These are phyloP conservation scores for Prillingera fragicola DNA, from an alignment of 1,284 basidiomycete genomes.

Conservation along the genomic window DNA sequence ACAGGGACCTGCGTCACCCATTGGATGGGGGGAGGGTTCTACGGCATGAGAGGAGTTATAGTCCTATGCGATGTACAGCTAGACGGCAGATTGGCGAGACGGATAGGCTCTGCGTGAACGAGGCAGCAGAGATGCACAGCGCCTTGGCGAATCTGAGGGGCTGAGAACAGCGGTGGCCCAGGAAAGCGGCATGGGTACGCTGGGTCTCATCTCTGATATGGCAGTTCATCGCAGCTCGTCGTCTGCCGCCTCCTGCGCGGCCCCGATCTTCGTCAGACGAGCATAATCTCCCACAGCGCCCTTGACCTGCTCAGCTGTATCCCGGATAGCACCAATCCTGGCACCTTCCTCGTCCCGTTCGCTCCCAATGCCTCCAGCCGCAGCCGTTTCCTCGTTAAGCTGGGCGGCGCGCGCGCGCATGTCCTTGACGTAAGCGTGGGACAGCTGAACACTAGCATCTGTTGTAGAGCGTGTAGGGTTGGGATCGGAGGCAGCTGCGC, in stretches of 20 bases:
- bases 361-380: not conserved
- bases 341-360: not conserved
- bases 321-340: constrained; percentile 3
- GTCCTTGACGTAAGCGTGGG: constrained; percentile 11
- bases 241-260: not conserved
- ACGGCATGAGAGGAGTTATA: not conserved
- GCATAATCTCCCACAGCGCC: constrained; percentile 9
- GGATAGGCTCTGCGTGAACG: too few species aligned
- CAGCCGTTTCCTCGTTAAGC: not conserved
- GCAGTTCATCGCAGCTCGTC: not conserved
- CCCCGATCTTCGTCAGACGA: not conserved
- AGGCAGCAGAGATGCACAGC: too few species aligned
- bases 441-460: not conserved
- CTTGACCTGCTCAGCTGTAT: constrained; percentile 5
- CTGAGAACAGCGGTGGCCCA: not conserved
- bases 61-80: not conserved
- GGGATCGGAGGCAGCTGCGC: not conserved
- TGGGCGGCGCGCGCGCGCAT: constrained; percentile 8
- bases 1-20: not conserved
- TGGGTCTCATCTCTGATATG: not conserved
- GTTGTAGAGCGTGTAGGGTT: not conserved
- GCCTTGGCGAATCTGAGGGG: too few species aligned
- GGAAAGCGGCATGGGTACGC: not conserved
- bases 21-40: not conserved
- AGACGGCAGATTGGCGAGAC: too few species aligned